Conservation (phyloP, 768 basidiomycete genomes). For the Hirschioporus abietinus region DNA sequence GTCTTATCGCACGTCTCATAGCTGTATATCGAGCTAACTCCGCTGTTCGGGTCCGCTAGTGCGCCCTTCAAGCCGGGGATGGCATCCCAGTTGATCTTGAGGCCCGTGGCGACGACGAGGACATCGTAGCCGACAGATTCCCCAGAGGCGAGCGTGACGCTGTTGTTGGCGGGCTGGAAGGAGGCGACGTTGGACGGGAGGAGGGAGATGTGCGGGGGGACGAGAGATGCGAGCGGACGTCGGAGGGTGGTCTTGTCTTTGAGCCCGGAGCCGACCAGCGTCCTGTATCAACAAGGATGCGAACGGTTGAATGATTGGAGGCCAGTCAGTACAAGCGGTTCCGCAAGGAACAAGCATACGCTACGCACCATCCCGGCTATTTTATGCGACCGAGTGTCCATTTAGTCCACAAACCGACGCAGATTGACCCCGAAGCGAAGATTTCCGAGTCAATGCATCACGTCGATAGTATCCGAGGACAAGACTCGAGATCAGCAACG, state of each 20-base stretch:
- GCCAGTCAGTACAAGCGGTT: background rate
- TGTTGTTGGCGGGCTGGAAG: slow-evolving; percentile 73
- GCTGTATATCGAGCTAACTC: slow-evolving; percentile 90
- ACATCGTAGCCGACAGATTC: slow-evolving; percentile 73
- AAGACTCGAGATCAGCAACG: background rate
- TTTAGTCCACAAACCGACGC: no score
- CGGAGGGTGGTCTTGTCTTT: slow-evolving; percentile 63
- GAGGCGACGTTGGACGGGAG: slow-evolving; percentile 64
- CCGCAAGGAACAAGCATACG: background rate
- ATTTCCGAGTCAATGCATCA: background rate
- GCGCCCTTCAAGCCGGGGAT: slow-evolving; percentile 73
- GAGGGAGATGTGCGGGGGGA: slow-evolving; percentile 69
- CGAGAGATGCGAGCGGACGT: slow-evolving; percentile 58
- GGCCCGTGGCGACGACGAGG: slow-evolving; percentile 83
- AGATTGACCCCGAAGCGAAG: no score
- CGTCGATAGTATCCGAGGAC: background rate
- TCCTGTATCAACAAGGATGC: slow-evolving; percentile 42
- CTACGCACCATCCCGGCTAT: slow-evolving; percentile 82
- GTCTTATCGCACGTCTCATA: slow-evolving; percentile 87
- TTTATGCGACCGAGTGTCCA: no score
- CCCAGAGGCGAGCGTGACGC: slow-evolving; percentile 67
- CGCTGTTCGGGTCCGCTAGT: slow-evolving; percentile 67
- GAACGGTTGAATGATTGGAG: no score
- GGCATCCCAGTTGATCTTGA: slow-evolving; percentile 79
- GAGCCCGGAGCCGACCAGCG: slow-evolving; percentile 88